Evolutionary conservation across 2,329 filamentous ascomycete species (phyloP).

Genomic region (Rachicladosporium sp.): DNA sequence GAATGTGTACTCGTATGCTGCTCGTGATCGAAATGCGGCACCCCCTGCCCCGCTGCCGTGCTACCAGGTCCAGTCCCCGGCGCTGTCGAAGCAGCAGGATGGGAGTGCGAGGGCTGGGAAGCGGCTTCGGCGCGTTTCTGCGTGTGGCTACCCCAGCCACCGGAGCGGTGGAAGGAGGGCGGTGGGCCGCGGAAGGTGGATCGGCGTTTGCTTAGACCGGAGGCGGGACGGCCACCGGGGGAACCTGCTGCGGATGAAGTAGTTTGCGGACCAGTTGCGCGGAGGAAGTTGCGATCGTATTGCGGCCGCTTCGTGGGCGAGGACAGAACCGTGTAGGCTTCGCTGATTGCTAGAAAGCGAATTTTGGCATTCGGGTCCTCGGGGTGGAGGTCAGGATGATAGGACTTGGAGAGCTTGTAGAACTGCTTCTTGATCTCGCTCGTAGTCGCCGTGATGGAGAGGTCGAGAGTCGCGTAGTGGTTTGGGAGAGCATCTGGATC

Average conservation of each 20-base stretch:
- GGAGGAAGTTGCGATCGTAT: constrained; percentile 64
- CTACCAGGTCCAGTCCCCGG: constrained; percentile 33
- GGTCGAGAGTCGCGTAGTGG: constrained; percentile 71
- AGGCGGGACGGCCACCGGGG: constrained; percentile 64
- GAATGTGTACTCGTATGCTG: constrained; percentile 64
- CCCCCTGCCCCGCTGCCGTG: constrained; percentile 45
- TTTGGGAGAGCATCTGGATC: constrained; percentile 36
- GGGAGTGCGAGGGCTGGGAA: constrained; percentile 17
- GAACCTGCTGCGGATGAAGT: constrained; percentile 29
- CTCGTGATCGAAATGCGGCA: constrained; percentile 67
- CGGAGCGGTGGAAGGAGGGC: constrained; percentile 73
- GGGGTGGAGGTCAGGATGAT: constrained; percentile 88
- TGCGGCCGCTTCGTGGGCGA: constrained; percentile 58
- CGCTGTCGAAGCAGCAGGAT: constrained; percentile 3
- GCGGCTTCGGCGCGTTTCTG: constrained; percentile 44
- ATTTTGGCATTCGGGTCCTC: constrained; percentile 57
- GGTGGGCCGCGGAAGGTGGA: constrained; percentile 73
- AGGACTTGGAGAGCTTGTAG: constrained; percentile 78
- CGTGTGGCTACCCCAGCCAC: constrained; percentile 59
- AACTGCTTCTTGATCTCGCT: constrained; percentile 85
- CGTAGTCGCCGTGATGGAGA: constrained; percentile 57
- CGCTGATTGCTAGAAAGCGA: constrained; percentile 45
- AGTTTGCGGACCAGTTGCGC: constrained; percentile 17
- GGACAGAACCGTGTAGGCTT: constrained; percentile 23
- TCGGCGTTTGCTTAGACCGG: constrained; percentile 65